These are phyloP conservation scores for Penicillium sp. DNA, from an alignment of 2,329 filamentous ascomycete species.

Conservation along the genomic window DNA sequence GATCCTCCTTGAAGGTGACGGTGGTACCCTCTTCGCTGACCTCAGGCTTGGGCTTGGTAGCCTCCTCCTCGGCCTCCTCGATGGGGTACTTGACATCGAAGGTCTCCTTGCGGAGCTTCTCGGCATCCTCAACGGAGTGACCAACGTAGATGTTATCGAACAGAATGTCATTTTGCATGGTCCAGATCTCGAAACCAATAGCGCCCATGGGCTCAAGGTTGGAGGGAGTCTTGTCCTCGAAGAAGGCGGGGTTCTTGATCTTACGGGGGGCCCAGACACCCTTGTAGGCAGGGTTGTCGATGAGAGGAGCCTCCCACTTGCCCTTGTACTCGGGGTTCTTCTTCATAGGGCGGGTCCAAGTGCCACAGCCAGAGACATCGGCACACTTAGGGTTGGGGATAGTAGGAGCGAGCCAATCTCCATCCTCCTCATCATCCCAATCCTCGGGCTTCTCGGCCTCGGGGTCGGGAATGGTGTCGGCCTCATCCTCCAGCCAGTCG, in stretches of 20 bases:
- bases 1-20: constrained; percentile 87
- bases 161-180: constrained; percentile 97
- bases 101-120: constrained; percentile 82
- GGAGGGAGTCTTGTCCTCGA: constrained; percentile 92
- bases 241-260: constrained; percentile 95
- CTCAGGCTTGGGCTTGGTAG: constrained; percentile 74
- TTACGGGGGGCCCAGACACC: constrained; percentile 90
- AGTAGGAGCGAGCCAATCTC: constrained; percentile 89
- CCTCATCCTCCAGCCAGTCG: constrained; percentile 93
- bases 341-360: constrained; percentile 87
- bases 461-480: constrained; percentile 78
- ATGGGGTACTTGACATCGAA: constrained; percentile 83
- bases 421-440: constrained; percentile 99
- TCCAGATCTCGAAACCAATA: constrained; percentile 99
- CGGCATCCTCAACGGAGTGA: constrained; percentile 89
- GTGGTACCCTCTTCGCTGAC: constrained; percentile 61
- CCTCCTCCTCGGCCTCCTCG: constrained; percentile 77
- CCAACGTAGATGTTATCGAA: constrained; percentile 99
- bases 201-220: constrained; percentile 94
- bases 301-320: constrained; percentile 89
- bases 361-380: constrained; percentile 88
- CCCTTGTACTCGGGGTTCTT: constrained; percentile 98
- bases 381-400: constrained; percentile 95
- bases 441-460: constrained; percentile 97
- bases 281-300: constrained; percentile 99